Evolutionary conservation across 2,329 filamentous ascomycete species (phyloP), one percentile per base, ranked within the genome.

Genomic region (Ophiobolus disseminans): DNA sequence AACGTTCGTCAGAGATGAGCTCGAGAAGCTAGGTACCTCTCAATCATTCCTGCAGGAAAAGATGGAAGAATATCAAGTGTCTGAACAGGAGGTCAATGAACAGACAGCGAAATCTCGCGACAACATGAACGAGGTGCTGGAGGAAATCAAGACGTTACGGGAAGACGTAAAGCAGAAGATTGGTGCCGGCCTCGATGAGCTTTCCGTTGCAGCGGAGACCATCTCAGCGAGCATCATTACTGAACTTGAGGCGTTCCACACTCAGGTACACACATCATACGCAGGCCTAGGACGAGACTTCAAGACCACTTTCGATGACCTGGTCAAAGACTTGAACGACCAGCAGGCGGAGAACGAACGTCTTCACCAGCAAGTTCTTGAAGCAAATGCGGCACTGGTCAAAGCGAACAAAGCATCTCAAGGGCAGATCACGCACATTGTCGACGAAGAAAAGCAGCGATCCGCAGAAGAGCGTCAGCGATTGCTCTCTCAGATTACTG

Each of bases 201-300:
- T 97, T 17, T 91, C 91, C 2, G 82, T 82, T 9, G 91, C 92
- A 8, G 91, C 93, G 1, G 90, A 93, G 73, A 86, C 88, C 45
- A 97, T 97, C 54, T 91, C 91, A 0, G 89, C 87, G 10, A 93
- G 95, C 62, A 92, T 97, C 38, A 84, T 96, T 50, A 87, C 83
- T 49, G 93, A 97, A 72, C 82, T 99, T 51, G 83, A 86, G 23
- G 82, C 83, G n/a, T 95, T 97, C 65, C 91, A 97, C 70, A 83
- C 80, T 40, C 86, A 86, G 70, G 82, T 97, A 22, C 91, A 96
- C 63, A 77, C 84, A 10, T 97, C 93, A 0, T 97, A 96, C 71
- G 88, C 86, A 58, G 82, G 84, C 1, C 82, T 97, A 2, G 91
- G 91, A 7, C 86, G 87, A 50, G 91, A 97, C 59, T 91, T 96